A percentile compares a stretch with the other conserved stretches of the same genome.
Conservation (phyloP, 345 rosid genomes). For the Reutealis trisperma region DNA sequence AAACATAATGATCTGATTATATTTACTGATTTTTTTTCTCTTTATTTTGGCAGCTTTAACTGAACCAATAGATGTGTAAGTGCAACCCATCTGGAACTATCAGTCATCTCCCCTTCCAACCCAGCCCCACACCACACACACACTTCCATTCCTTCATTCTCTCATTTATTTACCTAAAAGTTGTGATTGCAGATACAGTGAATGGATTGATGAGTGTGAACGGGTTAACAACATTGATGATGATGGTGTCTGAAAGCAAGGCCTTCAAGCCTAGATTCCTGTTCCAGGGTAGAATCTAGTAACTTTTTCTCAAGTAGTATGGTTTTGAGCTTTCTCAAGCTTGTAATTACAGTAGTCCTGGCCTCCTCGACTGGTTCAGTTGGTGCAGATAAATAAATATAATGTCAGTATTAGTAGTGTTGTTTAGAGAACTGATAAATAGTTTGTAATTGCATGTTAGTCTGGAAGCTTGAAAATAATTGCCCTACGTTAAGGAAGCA, state of each 20-base stretch:
- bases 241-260: constrained; percentile 9
- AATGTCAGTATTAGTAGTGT: not conserved
- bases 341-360: not conserved
- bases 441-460: not conserved
- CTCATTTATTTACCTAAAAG: not conserved
- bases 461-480: too few species aligned
- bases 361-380: not conserved
- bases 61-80: constrained; percentile 95
- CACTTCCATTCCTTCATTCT: not conserved
- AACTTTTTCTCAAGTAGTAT: constrained; percentile 17
- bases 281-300: not conserved
- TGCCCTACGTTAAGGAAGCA: not conserved
- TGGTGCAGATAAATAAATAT: not conserved
- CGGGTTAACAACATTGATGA: constrained; percentile 27
- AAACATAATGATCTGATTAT: not conserved
- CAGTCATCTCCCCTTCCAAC: not conserved
- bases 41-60: constrained; percentile 64
- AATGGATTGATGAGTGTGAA: constrained; percentile 95
- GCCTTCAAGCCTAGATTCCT: not conserved
- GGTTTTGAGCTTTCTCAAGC: constrained; percentile 14
- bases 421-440: not conserved
- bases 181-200: constrained; percentile 68
- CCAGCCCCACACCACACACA: too few species aligned
- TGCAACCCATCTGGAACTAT: not conserved
- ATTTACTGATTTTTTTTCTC: not conserved